Conservation (phyloP, 163 green algal species). For the Scenedesmus sp. region DNA sequence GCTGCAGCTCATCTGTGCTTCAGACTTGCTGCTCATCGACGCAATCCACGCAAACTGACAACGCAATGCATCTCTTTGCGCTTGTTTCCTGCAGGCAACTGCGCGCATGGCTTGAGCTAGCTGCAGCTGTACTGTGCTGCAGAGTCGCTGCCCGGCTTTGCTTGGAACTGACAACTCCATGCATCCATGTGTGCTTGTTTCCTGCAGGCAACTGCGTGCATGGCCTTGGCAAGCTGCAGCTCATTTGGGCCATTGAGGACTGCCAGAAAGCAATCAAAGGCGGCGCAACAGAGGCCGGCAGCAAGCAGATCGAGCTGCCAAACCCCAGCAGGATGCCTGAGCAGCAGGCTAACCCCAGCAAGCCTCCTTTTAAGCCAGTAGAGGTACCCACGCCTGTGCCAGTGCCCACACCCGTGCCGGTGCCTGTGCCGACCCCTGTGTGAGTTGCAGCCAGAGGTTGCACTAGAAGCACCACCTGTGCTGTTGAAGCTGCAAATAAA, state of each 20-base stretch:
- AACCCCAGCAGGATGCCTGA: not conserved
- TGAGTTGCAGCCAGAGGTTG: not conserved
- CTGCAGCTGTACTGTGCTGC: no score
- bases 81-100: no score
- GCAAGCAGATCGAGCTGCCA: not conserved
- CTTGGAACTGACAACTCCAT: no score
- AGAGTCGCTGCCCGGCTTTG: no score
- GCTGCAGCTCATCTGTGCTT: no score
- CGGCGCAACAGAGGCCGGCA: not conserved
- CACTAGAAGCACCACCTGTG: not conserved
- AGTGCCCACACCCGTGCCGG: not conserved
- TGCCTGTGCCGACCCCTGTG: not conserved
- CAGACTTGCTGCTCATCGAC: no score
- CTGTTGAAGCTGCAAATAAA: not conserved
- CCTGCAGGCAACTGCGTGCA: not conserved
- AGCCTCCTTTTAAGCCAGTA: not conserved
- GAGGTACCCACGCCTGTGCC: not conserved
- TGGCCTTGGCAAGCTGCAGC: not conserved
- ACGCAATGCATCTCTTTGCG: no score
- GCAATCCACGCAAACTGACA: no score
- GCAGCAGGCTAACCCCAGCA: not conserved
- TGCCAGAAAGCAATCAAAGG: not conserved
- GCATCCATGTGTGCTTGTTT: not conserved
- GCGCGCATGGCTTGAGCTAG: no score
- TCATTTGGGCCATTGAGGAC: conserved; percentile 31